phyloP scores from a whole-genome alignment of 106 monocot species.

The Iris macrosiphon region DNA sequence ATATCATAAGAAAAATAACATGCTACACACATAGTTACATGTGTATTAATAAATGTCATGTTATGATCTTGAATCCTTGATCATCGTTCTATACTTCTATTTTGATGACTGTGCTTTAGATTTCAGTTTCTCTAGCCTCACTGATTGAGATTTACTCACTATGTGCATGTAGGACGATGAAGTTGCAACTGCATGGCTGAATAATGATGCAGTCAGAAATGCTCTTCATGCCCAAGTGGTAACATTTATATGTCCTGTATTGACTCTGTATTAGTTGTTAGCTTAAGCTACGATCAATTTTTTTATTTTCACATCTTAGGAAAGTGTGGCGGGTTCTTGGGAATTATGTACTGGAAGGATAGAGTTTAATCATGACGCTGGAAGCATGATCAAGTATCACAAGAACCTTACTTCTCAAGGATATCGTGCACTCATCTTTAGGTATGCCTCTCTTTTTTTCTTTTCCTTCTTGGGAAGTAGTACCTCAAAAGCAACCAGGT shows the following conservation, averaged over 20 bases:
- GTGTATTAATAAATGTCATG: no score
- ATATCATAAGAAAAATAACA: no score
- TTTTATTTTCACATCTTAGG: slow-evolving; percentile 18
- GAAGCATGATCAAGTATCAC: slow-evolving; percentile 92
- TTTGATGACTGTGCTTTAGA: no score
- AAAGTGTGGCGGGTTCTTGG: slow-evolving; percentile 33
- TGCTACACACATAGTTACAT: no score
- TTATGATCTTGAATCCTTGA: no score
- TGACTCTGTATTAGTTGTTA: neutral
- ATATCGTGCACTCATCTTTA: slow-evolving; percentile 79
- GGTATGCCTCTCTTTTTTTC: slow-evolving; percentile 27
- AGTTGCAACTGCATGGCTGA: slow-evolving; percentile 76
- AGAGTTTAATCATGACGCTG: slow-evolving; percentile 64
- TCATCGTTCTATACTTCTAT: no score
- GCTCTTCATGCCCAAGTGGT: slow-evolving; percentile 90
- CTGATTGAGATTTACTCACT: neutral
- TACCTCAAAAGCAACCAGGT: neutral
- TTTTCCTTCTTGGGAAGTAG: neutral
- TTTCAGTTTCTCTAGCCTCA: no score
- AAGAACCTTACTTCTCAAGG: slow-evolving; percentile 55
- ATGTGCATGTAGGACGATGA: slow-evolving; percentile 43
- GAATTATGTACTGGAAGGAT: slow-evolving; percentile 50
- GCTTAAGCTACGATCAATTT: neutral
- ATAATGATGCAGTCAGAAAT: slow-evolving; percentile 64
- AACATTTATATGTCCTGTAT: slow-evolving; percentile 1